Base-by-base conservation (phyloP, 1,139 yeast species). In the Suhomyces maxii region DNA sequence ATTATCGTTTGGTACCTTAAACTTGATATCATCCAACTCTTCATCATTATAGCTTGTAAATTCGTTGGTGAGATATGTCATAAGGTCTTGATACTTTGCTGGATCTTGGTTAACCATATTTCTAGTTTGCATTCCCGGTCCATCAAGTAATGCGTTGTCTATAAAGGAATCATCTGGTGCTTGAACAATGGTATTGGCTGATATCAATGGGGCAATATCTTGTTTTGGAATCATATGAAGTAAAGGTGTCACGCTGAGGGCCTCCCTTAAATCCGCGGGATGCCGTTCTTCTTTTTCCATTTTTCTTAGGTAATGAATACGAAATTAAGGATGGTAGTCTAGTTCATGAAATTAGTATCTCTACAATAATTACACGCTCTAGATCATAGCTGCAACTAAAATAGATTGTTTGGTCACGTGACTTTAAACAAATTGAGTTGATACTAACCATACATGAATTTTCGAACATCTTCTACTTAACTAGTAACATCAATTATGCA, bases 201-300 rank as follows among this genome's bases (percentile, higher is more conserved):
- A 45, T 32, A 63, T 46, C 14, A 64, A 47, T 1, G 67, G 61
- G 2, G 64, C 63, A 7, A 66, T 32, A 30, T 57, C 63, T 41
- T 67, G 71, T 25, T 56, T 61, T 7, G 73, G 73, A 11, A 68
- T 48, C 12, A 68, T 53, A 45, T 65, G 69, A 13, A 59, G 48
- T 12, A 69, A 48, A 4, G 74, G 74, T 9, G 65, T 60, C 6
- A 61, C 56, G 13, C 64, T 53, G 38, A 67, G 52, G 13, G 65
- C 65, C 42, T 63, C 64, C 31, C 51, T 53, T 13, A 66, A 42
- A 42, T 58, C 57, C 11, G 46, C 39, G 3, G 63, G 65, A 38
- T 49, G 50, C 7, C 48, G 42, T 9, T 26, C 26, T 7, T 39
- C 39, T 28, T 28, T 36, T 40, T 7, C 35, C 45, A 42, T 42